Percentiles rank a stretch among this genome's conserved stretches.
These are phyloP conservation scores for Danielia oregonensis DNA, from an alignment of 805 yeast species.

Conservation along the genomic window DNA sequence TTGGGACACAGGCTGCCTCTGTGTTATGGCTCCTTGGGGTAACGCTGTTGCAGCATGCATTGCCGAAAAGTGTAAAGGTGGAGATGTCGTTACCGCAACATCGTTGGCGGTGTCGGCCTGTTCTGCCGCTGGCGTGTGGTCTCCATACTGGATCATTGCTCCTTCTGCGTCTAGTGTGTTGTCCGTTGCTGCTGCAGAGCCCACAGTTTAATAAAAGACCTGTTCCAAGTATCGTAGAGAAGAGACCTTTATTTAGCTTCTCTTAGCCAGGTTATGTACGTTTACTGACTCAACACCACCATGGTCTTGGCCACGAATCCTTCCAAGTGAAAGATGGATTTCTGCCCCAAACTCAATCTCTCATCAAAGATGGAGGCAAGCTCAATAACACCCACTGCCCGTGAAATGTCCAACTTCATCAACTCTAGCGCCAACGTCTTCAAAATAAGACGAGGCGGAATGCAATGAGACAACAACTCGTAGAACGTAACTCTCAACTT, in stretches of 20 bases:
- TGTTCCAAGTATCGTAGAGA: no score
- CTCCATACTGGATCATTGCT: constrained; percentile 31
- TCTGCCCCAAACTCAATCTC: constrained; percentile 77
- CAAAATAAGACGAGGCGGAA: constrained; percentile 80
- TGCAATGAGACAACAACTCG: constrained; percentile 88
- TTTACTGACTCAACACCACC: constrained; percentile 44
- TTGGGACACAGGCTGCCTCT: constrained; percentile 46
- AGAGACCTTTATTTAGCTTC: no score
- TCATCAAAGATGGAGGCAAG: constrained; percentile 75
- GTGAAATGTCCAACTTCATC: constrained; percentile 25
- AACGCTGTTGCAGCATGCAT: constrained; percentile 34
- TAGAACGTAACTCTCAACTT: constrained; percentile 67
- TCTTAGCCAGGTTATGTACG: no score
- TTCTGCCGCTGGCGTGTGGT: constrained; percentile 31
- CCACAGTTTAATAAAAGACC: no score
- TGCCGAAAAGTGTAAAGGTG: constrained; percentile 23
- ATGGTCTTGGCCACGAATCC: constrained; percentile 88
- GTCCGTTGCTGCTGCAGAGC: constrained; percentile 22
- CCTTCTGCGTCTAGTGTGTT: constrained; percentile 22
- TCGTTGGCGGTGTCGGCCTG: constrained; percentile 31
- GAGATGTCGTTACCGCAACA: constrained; percentile 26
- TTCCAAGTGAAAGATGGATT: constrained; percentile 90
- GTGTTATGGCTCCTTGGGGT: constrained; percentile 37
- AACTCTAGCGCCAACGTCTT: constrained; percentile 52
- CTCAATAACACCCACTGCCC: constrained; percentile 48